These are phyloP conservation scores for Arctium lappa DNA, from an alignment of 129 eudicot species.

Conservation along the genomic window DNA sequence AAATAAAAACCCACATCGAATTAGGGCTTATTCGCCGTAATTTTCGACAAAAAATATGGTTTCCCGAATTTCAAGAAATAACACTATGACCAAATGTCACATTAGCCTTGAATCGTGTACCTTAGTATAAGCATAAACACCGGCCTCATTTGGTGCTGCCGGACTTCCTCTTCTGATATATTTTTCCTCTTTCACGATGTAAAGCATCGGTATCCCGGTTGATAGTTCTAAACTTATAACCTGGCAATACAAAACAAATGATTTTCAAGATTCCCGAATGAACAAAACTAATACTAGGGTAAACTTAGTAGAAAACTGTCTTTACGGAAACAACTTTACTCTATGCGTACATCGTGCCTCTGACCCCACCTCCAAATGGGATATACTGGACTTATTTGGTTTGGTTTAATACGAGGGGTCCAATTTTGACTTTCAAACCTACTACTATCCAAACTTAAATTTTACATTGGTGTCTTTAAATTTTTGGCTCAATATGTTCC, in stretches of 20 bases:
- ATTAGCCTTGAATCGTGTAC: slow-evolving; percentile 15
- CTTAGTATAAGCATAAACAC: slow-evolving; percentile 78
- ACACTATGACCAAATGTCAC: neutral
- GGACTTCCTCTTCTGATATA: slow-evolving; percentile 84
- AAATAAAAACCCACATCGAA: neutral
- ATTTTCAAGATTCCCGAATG: neutral
- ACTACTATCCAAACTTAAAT: neutral
- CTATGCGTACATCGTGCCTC: neutral
- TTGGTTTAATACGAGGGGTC: neutral
- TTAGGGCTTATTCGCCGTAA: neutral
- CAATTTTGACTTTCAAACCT: neutral
- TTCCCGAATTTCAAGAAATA: neutral
- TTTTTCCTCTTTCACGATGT: slow-evolving; percentile 64
- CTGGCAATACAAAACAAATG: slow-evolving; percentile 15
- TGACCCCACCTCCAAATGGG: neutral
- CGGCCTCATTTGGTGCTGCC: slow-evolving; percentile 69
- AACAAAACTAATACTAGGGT: neutral
- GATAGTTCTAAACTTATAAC: slow-evolving; percentile 81
- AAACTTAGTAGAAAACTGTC: neutral
- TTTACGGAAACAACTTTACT: neutral
- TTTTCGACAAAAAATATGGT: neutral
- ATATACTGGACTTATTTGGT: no score
- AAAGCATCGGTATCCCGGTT: slow-evolving; percentile 84
- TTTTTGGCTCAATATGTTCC: neutral
- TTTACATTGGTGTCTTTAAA: neutral